phyloP scores from a whole-genome alignment of 306 rosid genomes.

The Vigna mungo region DNA sequence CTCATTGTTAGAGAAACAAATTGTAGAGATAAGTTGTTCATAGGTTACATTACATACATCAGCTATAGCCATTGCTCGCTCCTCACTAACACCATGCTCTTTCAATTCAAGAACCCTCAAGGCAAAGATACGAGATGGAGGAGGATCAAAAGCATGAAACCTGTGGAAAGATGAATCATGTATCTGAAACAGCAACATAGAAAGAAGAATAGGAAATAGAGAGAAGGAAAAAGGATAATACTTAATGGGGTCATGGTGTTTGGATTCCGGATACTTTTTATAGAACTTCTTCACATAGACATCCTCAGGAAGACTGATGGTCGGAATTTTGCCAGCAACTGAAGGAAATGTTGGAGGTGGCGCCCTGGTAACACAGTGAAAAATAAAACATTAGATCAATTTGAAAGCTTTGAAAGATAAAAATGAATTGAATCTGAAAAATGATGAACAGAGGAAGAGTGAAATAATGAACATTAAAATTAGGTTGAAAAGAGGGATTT shows the following conservation, averaged over 20 bases:
- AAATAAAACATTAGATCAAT: slow-evolving; percentile 16
- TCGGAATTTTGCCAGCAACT: slow-evolving; percentile 62
- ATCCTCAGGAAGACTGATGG: slow-evolving; percentile 88
- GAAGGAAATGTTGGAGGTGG: slow-evolving; percentile 89
- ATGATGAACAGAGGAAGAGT: no score
- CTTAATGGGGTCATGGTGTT: slow-evolving; percentile 75
- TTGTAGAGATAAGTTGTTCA: neutral
- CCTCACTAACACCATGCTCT: slow-evolving; percentile 78
- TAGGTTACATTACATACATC: slow-evolving; percentile 65
- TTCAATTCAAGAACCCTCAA: slow-evolving; percentile 76
- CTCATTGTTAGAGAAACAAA: slow-evolving; percentile 6
- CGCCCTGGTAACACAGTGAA: slow-evolving; percentile 56
- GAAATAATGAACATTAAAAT: no score
- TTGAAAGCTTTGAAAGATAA: neutral
- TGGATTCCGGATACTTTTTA: slow-evolving; percentile 77
- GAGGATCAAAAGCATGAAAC: slow-evolving; percentile 68
- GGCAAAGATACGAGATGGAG: slow-evolving; percentile 81
- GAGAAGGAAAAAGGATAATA: slow-evolving; percentile 46
- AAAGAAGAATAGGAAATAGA: slow-evolving; percentile 26
- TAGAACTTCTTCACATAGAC: slow-evolving; percentile 79
- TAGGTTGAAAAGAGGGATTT: neutral
- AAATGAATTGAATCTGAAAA: neutral
- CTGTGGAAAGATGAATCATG: slow-evolving; percentile 59
- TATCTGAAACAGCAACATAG: slow-evolving; percentile 31
- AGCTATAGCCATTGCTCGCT: slow-evolving; percentile 81